Evolutionary conservation across 805 yeast genomes (phyloP).

Genomic region (Candida rishiriensis): DNA sequence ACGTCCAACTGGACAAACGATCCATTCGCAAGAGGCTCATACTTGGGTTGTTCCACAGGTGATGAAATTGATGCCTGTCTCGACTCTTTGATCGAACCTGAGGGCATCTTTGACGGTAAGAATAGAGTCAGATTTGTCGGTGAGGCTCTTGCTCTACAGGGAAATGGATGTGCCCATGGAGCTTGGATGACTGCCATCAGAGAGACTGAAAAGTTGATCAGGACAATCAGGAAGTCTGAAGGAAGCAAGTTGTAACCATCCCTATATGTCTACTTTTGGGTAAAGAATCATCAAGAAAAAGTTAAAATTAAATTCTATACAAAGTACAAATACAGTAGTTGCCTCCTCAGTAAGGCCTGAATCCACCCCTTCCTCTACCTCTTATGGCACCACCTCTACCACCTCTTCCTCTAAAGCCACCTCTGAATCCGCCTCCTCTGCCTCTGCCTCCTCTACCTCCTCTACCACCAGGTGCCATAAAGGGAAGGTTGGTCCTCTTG

Average conservation of each 20-base stretch:
- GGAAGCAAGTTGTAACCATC: not conserved
- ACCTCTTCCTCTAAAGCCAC: slow-evolving; percentile 22
- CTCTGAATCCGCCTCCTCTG: slow-evolving; percentile 21
- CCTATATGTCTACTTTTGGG: too few species aligned
- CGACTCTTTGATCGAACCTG: slow-evolving; percentile 34
- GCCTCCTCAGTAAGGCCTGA: slow-evolving; percentile 26
- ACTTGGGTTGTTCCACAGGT: slow-evolving; percentile 28
- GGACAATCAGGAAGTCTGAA: slow-evolving; percentile 14
- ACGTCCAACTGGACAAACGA: slow-evolving; percentile 47
- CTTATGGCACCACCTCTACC: slow-evolving; percentile 19
- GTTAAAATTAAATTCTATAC: too few species aligned
- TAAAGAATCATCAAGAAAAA: too few species aligned
- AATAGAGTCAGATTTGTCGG: slow-evolving; percentile 51
- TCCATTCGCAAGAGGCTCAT: slow-evolving; percentile 48
- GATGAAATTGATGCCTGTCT: slow-evolving; percentile 27
- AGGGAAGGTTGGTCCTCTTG: slow-evolving; percentile 81
- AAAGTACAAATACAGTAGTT: too few species aligned
- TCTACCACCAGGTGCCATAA: slow-evolving; percentile 47
- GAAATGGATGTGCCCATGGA: slow-evolving; percentile 57
- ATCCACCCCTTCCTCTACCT: slow-evolving; percentile 30
- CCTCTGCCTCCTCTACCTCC: slow-evolving; percentile 25
- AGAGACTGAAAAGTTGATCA: slow-evolving; percentile 35
- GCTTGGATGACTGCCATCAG: slow-evolving; percentile 49
- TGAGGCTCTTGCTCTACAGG: slow-evolving; percentile 48
- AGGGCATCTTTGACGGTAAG: slow-evolving; percentile 36